Evolutionary conservation across 495 filamentous ascomycete species (phyloP), one percentile per base, ranked within the genome.

Genomic region (Hypoxylon lienhwacheense): DNA sequence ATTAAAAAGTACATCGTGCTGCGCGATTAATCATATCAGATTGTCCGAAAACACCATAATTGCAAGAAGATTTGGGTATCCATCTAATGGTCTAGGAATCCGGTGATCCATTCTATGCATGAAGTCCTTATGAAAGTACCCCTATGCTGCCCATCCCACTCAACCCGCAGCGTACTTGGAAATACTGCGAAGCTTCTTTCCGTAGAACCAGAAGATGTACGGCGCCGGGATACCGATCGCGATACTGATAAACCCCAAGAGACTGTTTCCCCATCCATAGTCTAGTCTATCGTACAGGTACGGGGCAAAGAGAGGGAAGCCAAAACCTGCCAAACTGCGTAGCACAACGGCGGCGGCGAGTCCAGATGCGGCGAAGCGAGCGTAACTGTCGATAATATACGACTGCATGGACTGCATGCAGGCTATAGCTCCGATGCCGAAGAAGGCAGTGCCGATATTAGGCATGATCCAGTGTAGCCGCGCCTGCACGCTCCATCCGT

Each of bases 311-410:
- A 82, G 66, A 0, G 79, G 79, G 19, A 82, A 52, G 19, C 77
- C 66, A 0, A 73, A 73, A 11, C 67, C 79, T 7, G 79, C 65
- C 1, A 81, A 45, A 21, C 67, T 74, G 10, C 79, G 65, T 0
- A 73, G 62, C 0, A 79, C 68, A 0, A 75, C 68, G 14, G 70
- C 53, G 1, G 75, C 72, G 2, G 78, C 74, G 4, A 79, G 57
- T 0, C 64, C 76, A 5, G 65, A 74, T 1, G 84, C 82, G 0
- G 84, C 81, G 60, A 79, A 82, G 28, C 70, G 39, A 0, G 63
- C 53, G 58, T 80, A 82, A 2, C 70, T 65, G 59, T 85, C 80
- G 20, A 85, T 76, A 11, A 79, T 67, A 40, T 84, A 84, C 0
- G 72, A 74, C 47, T 75, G 69, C 36, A 77, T 70, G 2, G 68